A percentile compares a stretch with the other conserved stretches of the same genome.
These are phyloP conservation scores for Acidomyces sp. DNA, from an alignment of 495 filamentous ascomycete species.

Conservation along the genomic window DNA sequence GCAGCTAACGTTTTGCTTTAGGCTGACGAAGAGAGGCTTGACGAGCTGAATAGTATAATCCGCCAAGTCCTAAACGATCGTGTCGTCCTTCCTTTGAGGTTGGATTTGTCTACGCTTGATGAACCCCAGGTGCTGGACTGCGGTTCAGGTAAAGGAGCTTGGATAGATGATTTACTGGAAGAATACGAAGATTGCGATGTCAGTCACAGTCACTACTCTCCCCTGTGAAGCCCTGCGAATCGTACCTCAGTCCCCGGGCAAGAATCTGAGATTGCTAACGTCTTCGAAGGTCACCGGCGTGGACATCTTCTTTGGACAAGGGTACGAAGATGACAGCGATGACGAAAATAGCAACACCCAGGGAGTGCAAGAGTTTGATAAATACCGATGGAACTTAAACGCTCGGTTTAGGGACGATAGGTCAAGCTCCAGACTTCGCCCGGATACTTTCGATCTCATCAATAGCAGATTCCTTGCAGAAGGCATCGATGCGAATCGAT, in stretches of 20 bases:
- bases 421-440: constrained; percentile 16
- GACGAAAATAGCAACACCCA: constrained; percentile 24
- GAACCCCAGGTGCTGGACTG: constrained; percentile 27
- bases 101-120: constrained; percentile 4
- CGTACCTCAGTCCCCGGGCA: neutral
- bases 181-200: constrained; percentile 40
- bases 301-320: constrained; percentile 12
- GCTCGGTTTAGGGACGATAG: constrained; percentile 15
- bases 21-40: constrained; percentile 70
- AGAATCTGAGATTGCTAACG: neutral
- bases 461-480: constrained; percentile 69
- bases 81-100: constrained; percentile 56
- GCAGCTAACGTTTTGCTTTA: constrained; percentile 26
- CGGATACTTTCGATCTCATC: constrained; percentile 74
- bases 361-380: constrained; percentile 10
- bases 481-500: constrained; percentile 64
- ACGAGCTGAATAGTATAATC: constrained; percentile 57
- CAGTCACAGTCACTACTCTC: neutral
- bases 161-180: constrained; percentile 65
- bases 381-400: constrained; percentile 22
- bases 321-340: constrained; percentile 5
- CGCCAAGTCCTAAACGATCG: constrained; percentile 59
- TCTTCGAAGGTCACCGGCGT: constrained; percentile 14
- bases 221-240: neutral
- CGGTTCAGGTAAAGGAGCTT: constrained; percentile 45